phyloP scores from a whole-genome alignment of 345 rosid species.

The Mercurialis annua region DNA sequence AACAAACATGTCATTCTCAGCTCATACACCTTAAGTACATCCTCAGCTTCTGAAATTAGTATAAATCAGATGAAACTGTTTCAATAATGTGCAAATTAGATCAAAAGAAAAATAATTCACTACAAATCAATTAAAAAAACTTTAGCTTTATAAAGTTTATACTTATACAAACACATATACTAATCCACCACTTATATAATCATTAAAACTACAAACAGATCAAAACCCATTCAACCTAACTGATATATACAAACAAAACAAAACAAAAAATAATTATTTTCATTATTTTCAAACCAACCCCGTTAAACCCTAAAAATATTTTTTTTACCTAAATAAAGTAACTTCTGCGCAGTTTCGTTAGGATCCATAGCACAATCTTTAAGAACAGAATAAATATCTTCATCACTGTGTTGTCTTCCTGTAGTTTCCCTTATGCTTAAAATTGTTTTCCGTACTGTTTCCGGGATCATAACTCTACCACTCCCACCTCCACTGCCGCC shows the following conservation, averaged over 20 bases:
- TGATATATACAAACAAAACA: not conserved
- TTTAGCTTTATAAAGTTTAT: not conserved
- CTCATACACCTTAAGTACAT: not conserved
- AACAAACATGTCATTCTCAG: not conserved
- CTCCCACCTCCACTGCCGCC: slow-evolving; percentile 35
- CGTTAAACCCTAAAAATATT: not conserved
- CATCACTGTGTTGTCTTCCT: slow-evolving; percentile 30
- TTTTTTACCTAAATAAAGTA: slow-evolving; percentile 31
- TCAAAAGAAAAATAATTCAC: not conserved
- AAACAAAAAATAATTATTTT: not conserved
- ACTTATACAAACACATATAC: not conserved
- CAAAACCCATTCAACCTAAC: not conserved
- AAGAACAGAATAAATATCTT: slow-evolving; percentile 28
- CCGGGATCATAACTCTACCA: slow-evolving; percentile 57
- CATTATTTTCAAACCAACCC: slow-evolving; percentile 8
- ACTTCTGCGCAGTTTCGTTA: slow-evolving; percentile 27
- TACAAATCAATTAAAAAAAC: not conserved
- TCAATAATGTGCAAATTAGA: not conserved
- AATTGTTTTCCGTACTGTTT: slow-evolving; percentile 26
- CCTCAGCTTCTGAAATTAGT: not conserved
- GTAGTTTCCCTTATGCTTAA: slow-evolving; percentile 28
- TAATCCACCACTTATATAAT: not conserved
- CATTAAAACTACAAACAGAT: not conserved
- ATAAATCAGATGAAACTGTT: not conserved
- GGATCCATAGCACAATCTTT: slow-evolving; percentile 31